Evolutionary conservation across 2,329 filamentous ascomycete genomes (phyloP).

Genomic region (Pseudogymnoascus pannorum): DNA sequence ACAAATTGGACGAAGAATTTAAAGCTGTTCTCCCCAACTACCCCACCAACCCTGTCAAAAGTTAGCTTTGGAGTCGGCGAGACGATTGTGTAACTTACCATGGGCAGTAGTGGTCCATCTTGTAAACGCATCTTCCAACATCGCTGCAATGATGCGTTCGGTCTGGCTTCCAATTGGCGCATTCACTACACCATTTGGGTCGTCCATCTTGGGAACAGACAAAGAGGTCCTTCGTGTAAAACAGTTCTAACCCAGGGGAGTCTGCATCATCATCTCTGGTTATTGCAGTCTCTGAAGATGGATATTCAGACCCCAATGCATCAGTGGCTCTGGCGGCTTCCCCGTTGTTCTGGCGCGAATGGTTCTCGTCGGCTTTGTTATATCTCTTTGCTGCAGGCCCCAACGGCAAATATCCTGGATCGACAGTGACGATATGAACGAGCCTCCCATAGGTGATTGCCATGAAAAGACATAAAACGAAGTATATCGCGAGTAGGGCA

Average conservation of each 20-base stretch:
- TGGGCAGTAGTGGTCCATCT: constrained; percentile 95
- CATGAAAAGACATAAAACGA: constrained; percentile 62
- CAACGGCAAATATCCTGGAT: constrained; percentile 68
- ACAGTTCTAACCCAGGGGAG: constrained; percentile 62
- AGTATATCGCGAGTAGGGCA: constrained; percentile 65
- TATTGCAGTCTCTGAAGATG: constrained; percentile 20
- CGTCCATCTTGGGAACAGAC: constrained; percentile 74
- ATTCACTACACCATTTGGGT: constrained; percentile 81
- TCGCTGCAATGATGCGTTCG: constrained; percentile 82
- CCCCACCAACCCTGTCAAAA: constrained; percentile 68
- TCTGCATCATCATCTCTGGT: constrained; percentile 39
- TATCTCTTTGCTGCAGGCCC: constrained; percentile 34
- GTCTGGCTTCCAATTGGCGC: constrained; percentile 82
- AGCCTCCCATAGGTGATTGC: constrained; percentile 64
- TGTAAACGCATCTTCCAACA: constrained; percentile 70
- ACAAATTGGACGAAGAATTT: constrained; percentile 92
- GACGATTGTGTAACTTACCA: constrained; percentile 41
- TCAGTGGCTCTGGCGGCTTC: constrained; percentile 13
- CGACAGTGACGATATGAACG: constrained; percentile 56
- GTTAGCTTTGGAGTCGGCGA: neutral
- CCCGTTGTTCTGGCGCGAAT: constrained; percentile 20
- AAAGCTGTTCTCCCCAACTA: constrained; percentile 78
- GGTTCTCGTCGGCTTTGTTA: constrained; percentile 22
- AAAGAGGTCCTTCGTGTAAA: constrained; percentile 78
- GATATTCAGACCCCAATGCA: neutral